Evolutionary conservation across 805 yeast species (phyloP).

Genomic region (Spathaspora gorwiae): DNA sequence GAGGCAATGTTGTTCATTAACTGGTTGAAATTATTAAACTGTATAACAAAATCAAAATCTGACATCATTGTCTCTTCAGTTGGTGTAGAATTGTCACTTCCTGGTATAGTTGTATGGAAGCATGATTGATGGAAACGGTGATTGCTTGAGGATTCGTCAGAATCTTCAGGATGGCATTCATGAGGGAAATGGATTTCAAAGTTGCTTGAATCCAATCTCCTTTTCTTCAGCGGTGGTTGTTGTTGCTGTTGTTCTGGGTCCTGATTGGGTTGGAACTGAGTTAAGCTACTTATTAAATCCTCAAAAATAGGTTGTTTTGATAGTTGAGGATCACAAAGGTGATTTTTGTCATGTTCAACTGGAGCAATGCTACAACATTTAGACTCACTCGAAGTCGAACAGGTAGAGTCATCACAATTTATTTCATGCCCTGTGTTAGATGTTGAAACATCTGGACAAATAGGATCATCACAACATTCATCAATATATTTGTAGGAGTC

Average conservation of each 20-base stretch:
- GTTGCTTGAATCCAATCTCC: constrained; percentile 7
- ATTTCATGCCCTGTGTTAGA: background rate
- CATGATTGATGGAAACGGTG: constrained; percentile 37
- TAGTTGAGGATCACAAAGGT: constrained; percentile 25
- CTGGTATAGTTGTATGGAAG: constrained; percentile 42
- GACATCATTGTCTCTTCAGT: constrained; percentile 15
- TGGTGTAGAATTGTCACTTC: constrained; percentile 4
- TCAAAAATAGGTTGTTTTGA: constrained; percentile 34
- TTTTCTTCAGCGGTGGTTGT: constrained; percentile 7
- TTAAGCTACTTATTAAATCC: constrained; percentile 27
- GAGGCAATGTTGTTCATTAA: background rate
- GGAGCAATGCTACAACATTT: background rate
- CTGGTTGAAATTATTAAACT: constrained; percentile 28
- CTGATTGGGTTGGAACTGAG: constrained; percentile 24
- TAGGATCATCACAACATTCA: constrained; percentile 3
- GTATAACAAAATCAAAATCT: constrained; percentile 36
- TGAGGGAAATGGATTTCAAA: constrained; percentile 38
- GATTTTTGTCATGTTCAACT: constrained; percentile 12
- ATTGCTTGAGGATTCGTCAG: constrained; percentile 4
- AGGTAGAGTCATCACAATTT: background rate
- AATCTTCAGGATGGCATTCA: constrained; percentile 24
- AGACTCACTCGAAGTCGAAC: background rate
- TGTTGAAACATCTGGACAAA: constrained; percentile 5
- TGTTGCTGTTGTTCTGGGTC: constrained; percentile 1
- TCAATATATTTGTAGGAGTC: constrained; percentile 5